Base-by-base conservation (phyloP, 2,329 filamentous ascomycete genomes). In the Nothophoma quercina region DNA sequence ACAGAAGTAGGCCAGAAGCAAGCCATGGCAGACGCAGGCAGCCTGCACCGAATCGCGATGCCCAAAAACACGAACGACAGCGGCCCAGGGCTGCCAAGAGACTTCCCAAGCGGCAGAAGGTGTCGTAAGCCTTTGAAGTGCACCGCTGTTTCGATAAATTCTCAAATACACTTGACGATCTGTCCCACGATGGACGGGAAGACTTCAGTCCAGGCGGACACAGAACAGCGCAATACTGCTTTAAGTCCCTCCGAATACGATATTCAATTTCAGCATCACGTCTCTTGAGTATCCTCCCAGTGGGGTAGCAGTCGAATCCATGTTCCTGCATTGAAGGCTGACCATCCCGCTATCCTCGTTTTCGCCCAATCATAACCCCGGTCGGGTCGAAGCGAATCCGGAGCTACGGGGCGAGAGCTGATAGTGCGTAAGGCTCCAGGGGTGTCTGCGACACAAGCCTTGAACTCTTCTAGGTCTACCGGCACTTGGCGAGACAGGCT, bases 271-370 rank as follows among this genome's bases (percentile, higher is more conserved):
- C 43, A 38, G 34, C 38, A 26, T 34, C 23, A 26, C 8, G 25
- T 25, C 38, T 32, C 41, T 52, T 33, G 22, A 43, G 50, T 48
- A 25, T 48, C 33, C 50, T 48, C 43, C 10, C 28, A 13, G 50
- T 48, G 50, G 50, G 43, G 50, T 39, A 39, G 36, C 38, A 35
- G 26, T 43, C 18, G 28, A 39, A 43, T 42, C 33, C 32, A 44
- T 53, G 50, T 63, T 61, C 53, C 54, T 60, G 56, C 59, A 56
- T 59, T 26, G 36, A 39, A 44, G 38, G 38, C 33, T 53, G 48
- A 21, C 48, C 51, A 43, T 48, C 38, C 54, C 36, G 42, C 52
- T 23, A 19, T 45, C 38, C 45, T 16, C 42, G 23, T 35, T 39
- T 16, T 15, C 10, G 26, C 32, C 60, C 56, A 62, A 59, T 60